Evolutionary conservation across 2,329 filamentous ascomycete genomes (phyloP), one percentile per base, ranked within the genome.

Genomic region (Ascochyta pisi): DNA sequence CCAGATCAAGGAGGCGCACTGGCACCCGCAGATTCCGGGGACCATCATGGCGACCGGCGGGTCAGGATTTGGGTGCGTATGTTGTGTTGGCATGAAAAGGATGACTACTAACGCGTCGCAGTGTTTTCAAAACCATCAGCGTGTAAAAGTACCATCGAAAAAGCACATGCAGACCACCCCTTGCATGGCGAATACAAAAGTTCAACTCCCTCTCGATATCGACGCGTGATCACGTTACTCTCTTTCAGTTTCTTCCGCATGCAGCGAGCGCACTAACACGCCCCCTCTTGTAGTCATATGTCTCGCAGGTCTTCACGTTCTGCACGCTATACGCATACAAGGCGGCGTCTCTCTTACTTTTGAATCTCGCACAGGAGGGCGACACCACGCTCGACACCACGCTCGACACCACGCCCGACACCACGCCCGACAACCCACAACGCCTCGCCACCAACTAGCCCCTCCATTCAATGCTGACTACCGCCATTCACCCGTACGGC

Each of bases 11-110:
- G 95, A 99, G 79, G 80, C 93, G 34, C 95, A 99, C 79, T 99
- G 95, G 94, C 94, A 98, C 79, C 90, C 90, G 31, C 95, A 99
- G 80, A 96, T 98, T 73, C 90, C 92, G 0, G 95, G 95, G 27
- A 88, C 87, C 31, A 79, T 98, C 58, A 88, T 98, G 78, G 92
- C 92, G 2, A 99, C 95, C 0, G 95, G 95, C 9, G 89, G 92
- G 70, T 88, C 88, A 77, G 87, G 87, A 47, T 97, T 99, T 77
- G 84, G 84, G 82, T 83, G 77, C 67, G 82, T 78, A 31, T 31
- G 29, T 29, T 35, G 42, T 16, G 31, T 24, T 40, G 44, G 22
- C 22, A 38, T 22, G 27, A 16, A 54, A 4, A 37, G 40, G 13
- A 44, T 6, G 26, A 26, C 33, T 52, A 29, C 43, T 56, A 38